These are phyloP conservation scores for Colletotrichum viniferum DNA, from an alignment of 2,329 filamentous ascomycete species.

Conservation along the genomic window DNA sequence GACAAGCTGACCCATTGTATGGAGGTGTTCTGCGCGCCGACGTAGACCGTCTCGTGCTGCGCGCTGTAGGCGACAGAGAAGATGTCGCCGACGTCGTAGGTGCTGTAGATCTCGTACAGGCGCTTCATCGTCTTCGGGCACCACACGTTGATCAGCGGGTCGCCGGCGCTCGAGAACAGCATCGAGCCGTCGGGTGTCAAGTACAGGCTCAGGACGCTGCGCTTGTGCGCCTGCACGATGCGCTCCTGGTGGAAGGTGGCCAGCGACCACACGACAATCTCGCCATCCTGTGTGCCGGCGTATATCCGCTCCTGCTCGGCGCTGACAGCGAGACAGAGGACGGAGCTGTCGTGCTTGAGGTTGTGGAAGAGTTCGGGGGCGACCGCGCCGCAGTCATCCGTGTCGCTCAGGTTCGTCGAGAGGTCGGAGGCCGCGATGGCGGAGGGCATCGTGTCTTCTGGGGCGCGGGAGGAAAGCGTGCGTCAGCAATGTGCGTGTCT, in stretches of 20 bases:
- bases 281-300: conserved; percentile 90
- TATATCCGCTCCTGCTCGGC: conserved; percentile 81
- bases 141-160: conserved; percentile 96
- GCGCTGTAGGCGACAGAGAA: conserved; percentile 93
- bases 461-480: background rate
- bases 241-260: conserved; percentile 82
- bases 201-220: conserved; percentile 85
- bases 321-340: conserved; percentile 83
- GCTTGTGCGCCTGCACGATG: conserved; percentile 86
- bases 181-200: conserved; percentile 76
- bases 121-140: conserved; percentile 75
- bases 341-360: conserved; percentile 77
- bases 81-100: conserved; percentile 92
- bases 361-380: conserved; percentile 73
- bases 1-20: conserved; percentile 90
- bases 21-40: conserved; percentile 92
- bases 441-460: conserved; percentile 23
- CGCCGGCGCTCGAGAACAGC: conserved; percentile 91
- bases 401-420: conserved; percentile 21
- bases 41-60: conserved; percentile 80
- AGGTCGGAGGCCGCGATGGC: conserved; percentile 19
- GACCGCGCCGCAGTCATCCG: conserved; percentile 28
- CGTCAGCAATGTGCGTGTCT: background rate
- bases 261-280: conserved; percentile 91
- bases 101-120: conserved; percentile 89